Evolutionary conservation across 768 basidiomycete genomes (phyloP), one percentile per base, ranked within the genome.

Genomic region (Inosperma sp.): DNA sequence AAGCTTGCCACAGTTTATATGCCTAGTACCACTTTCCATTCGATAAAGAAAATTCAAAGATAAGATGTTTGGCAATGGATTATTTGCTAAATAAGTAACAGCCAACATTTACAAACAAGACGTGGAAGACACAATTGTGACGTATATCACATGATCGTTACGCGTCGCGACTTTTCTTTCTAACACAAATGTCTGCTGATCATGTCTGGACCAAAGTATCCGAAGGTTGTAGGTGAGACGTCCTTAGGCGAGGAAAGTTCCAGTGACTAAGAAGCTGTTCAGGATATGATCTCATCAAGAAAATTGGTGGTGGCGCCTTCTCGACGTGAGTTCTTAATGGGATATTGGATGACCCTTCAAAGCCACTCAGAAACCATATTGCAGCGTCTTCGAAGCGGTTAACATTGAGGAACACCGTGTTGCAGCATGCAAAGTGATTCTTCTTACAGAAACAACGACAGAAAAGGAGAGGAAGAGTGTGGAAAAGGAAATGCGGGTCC

Each of bases 401-500:
- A 78, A 95, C 68, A 59, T 84, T 48, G 66, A 74, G 12, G 73
- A 78, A 6, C 78, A 84, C 41, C 74, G 74, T 3, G 81, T 90
- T 3, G 91, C 90, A 7, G 93, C 93, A 23, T 94, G 93, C 74
- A 97, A 96, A 67, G 70, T 94, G 25, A 77, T 94, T 53, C 61
- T 71, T 13, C 68, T 93, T 44, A 87, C 81, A 0, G 70, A 77
- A 3, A 62, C 81, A 36, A 85, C 85, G 1, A 80, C 82, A 1
- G 77, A 82, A 5, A 76, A 77, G 43, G 81, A 88, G 10, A 79
- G 89, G 47, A 94, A 95, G 63, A 79, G 76, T 14, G 71, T 94
- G 8, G 84, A 96, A 49, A 95, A 93, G 62, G 96, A 99, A 65
- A 93, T 96, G 72, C 80, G 86, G 25, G 82, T 98, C 2, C 94